Base-by-base conservation (phyloP, 495 filamentous ascomycete genomes). In the Hyaloscypha hepaticicola region DNA sequence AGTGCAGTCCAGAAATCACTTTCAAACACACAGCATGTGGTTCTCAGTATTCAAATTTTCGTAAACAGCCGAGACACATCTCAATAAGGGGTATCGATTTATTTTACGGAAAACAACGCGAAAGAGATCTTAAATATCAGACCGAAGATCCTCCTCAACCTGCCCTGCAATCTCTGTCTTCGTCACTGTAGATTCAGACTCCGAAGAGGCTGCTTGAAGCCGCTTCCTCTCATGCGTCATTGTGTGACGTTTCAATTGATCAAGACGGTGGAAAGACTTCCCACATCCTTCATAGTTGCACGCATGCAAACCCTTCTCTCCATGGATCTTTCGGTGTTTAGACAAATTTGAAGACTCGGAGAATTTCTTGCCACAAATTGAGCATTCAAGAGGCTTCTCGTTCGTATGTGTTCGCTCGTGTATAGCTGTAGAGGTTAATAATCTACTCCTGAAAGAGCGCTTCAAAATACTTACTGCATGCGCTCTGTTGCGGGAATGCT, bases 281-380 rank as follows among this genome's bases (percentile, higher is more conserved):
- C 73, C 72, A 58, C 85, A 88, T 27, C 78, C 78, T 9, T 72
- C 67, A 22, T 77, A 73, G 0, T 70, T 66, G 57, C 84, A 87
- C 7, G 66, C 73, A 65, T 82, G 81, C 14, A 75, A 72, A n/a
- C 78, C 82, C 58, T 78, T 74, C 67, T 80, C 72, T 34, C 82
- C 80, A 62, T 83, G 77, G 14, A 77, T 84, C 41, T 78, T 80
- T 34, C 78, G 76, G 58, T 82, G 78, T 60, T 85, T 83, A 64
- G 81, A 79, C 38, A 85, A 69, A 70, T 85, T 82, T n/a, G 79
- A 85, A 12, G 82, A 84, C 61, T 85, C 82, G 58, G 79, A 77
- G 61, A 85, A 85, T 7, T 71, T 63, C 60, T 80, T 81, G 45
- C 77, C 76, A 63, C 82, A 85, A 22, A 77, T 72, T 0, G 77